Evolutionary conservation across 345 rosid genomes (phyloP), one percentile per base, ranked within the genome.

Genomic region (Erucastrum elatum): DNA sequence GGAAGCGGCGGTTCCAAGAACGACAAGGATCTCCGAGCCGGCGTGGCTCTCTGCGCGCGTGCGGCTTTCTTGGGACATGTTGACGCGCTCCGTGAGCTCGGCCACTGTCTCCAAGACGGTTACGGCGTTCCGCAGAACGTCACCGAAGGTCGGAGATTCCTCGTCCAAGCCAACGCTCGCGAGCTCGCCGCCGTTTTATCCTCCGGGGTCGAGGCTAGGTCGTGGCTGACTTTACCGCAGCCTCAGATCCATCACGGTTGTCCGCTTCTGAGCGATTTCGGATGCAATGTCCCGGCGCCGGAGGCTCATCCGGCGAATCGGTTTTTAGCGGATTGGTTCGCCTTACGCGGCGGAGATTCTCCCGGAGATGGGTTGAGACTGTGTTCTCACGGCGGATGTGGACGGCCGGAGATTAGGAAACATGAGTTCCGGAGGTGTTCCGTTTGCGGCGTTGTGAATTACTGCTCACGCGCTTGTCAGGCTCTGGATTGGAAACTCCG

Each of bases 61-160:
- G 93, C 99, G 1, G 98, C 99, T 58, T 93, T 89, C 66, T 79
- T 93, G 0, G 98, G 98, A 60, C 96, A 93, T 72, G 87, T 95
- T 31, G 99, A 95, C 29, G 99, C 99, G 7, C 83, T 91, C 0
- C 97, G 99, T 1, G 98, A 95, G 88, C 92, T 95, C 1, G 99
- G 99, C 34, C 99, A 95, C 90, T 95, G 99, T 70, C 89, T 95
- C 3, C 97, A 91, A 59, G 99, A 95, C 46, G 99, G 99, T 31
- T 95, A 95, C 60, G 99, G 99, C 12, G 97, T 95, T 49, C 89
- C 91, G 0, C 95, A 87, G 72, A 91, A 91, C 85, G 77, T 92
- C 15, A 80, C 86, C 16, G 96, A 95, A 70, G 99, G 98, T 2
- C 91, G 99, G 1, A 87, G 96, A n/a, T 88, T 92, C 55, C 88